Conservation (phyloP, 2,329 filamentous ascomycete genomes). For the Microdochium nivale region DNA sequence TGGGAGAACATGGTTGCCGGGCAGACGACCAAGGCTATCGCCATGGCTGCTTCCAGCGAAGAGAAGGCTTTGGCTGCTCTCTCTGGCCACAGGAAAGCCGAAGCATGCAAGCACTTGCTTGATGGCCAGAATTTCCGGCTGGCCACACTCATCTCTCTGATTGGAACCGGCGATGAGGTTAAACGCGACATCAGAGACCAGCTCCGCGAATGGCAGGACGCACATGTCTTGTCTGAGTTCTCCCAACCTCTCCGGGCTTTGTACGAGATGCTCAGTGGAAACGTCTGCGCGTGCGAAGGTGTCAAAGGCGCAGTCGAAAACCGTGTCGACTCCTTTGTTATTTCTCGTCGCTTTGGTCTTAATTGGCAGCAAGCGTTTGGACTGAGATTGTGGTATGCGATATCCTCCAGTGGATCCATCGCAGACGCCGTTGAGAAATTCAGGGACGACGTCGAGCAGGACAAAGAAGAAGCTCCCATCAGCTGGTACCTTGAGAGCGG, state of each 20-base stretch:
- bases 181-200: slow-evolving; percentile 72
- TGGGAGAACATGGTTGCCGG: slow-evolving; percentile 59
- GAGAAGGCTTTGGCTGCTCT: slow-evolving; percentile 79
- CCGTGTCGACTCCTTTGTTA: slow-evolving; percentile 67
- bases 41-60: slow-evolving; percentile 56
- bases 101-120: slow-evolving; percentile 74
- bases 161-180: slow-evolving; percentile 62
- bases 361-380: slow-evolving; percentile 94
- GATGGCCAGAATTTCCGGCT: slow-evolving; percentile 72
- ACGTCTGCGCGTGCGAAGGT: slow-evolving; percentile 76
- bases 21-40: slow-evolving; percentile 43
- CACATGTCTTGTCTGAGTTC: slow-evolving; percentile 82
- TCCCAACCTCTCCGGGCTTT: slow-evolving; percentile 74
- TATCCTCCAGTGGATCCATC: slow-evolving; percentile 58
- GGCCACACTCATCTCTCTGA: slow-evolving; percentile 75
- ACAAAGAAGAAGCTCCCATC: slow-evolving; percentile 63
- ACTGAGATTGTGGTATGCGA: slow-evolving; percentile 82
- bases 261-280: slow-evolving; percentile 83
- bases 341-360: slow-evolving; percentile 75
- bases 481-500: slow-evolving; percentile 61
- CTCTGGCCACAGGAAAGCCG: slow-evolving; percentile 67
- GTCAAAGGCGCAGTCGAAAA: slow-evolving; percentile 71
- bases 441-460: slow-evolving; percentile 61
- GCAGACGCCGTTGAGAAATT: slow-evolving; percentile 67
- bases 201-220: slow-evolving; percentile 73